Evolutionary conservation across 148 eudicot genomes (phyloP), one percentile per base, ranked within the genome.

Genomic region (Cornus florida): DNA sequence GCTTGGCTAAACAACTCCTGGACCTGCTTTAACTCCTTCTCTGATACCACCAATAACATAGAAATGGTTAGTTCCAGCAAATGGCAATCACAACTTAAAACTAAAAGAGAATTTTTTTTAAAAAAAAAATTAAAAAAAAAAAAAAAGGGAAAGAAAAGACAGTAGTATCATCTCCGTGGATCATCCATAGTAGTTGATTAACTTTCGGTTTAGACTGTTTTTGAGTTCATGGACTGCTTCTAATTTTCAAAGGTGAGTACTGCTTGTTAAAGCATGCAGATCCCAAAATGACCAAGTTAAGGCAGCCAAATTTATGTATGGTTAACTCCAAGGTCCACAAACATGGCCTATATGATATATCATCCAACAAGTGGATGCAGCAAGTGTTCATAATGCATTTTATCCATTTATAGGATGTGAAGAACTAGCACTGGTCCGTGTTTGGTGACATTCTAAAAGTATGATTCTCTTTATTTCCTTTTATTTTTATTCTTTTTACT

Each of bases 1-100:
- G 94, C 94, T 86, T 91, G 86, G 86, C 86, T 82, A 81, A 87
- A 91, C 83, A 91, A 73, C 72, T 91, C 98, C 88, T 93, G 98
- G 33, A 96, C 99, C 82, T 91, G 92, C 86, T 90, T 92, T 71
- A 96, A 80, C 73, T 96, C 99, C 87, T 87, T 91, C 69, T 96
- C 99, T 95, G 88, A 70, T 38, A 64, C 59, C 41, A 43, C 57
- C 71, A 66, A 46, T 16, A 72, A 32, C 23, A 67, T 20, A 12
- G 24, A 69, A 78, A 33, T 33, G 59, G 23, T 78, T 50, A 73
- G 24, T 71, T 20, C 22, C 24, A 17, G 24, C 10, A 24, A 16
- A 48, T 4, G 48, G 48, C 48, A 43, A 43, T 6, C 48, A 6
- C 48, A 4, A 43, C 48, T 43, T 43, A 43, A 43, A 6, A 43